Percentiles rank a stretch among this genome's conserved stretches.
Evolutionary conservation across 305 asterid species (phyloP).

Genomic region (Ajuga reptans): DNA sequence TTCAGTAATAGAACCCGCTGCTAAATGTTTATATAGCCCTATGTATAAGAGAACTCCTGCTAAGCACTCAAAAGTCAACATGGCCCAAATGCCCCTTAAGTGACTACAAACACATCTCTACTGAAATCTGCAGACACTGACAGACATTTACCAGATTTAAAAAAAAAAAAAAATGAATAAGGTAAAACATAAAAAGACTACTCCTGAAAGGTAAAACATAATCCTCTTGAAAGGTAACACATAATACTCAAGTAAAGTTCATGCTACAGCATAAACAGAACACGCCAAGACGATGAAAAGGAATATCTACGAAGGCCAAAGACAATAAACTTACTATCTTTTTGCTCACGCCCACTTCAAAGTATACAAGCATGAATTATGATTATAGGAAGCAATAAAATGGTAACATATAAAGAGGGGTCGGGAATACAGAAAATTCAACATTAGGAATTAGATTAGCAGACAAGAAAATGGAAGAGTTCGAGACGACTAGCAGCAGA

Average conservation of each 20-base stretch:
- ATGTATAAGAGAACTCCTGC: background rate
- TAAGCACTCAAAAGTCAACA: background rate
- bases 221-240: background rate
- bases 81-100: background rate
- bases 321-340: background rate
- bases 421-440: background rate
- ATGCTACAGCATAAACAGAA: background rate
- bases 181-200: background rate
- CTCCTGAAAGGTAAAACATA: background rate
- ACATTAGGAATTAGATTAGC: background rate
- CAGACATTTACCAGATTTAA: background rate
- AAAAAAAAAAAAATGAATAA: background rate
- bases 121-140: background rate
- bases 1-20: background rate
- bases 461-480: background rate
- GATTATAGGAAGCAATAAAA: background rate
- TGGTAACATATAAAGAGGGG: background rate
- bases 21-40: background rate
- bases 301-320: background rate
- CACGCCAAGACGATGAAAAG: slow-evolving; percentile 2
- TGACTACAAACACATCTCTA: no score
- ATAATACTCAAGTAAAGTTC: background rate
- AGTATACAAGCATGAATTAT: slow-evolving; percentile 12
- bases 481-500: background rate
- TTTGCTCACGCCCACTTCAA: slow-evolving; percentile 6